Evolutionary conservation across 1,284 basidiomycete species (phyloP), one percentile per base, ranked within the genome.

Genomic region (Boletus sp.): DNA sequence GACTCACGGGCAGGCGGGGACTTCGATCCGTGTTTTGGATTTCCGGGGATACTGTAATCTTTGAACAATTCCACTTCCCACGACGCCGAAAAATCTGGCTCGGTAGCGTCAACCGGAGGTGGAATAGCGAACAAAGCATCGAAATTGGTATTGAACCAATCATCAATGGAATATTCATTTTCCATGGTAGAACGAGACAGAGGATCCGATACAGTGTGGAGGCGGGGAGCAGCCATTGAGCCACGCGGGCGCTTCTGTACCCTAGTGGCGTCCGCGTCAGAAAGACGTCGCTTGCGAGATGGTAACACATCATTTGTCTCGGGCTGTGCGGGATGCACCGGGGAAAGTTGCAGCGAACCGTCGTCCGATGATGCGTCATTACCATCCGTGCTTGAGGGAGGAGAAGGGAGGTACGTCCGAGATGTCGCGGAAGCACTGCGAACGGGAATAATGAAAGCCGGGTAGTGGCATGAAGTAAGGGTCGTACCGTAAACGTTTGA

Each of bases 251-350:
- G 65, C 45, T 75, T 75, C 4, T 66, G 48, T 36, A 53, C 16
- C 1, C 39, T 49, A 6, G 57, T 35, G 0, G 24, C 44, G 13
- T 68, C 69, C 1, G 60, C 52, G 7, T 74, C 71, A 6, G 76
- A 78, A 13, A 75, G 53, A 9, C 68, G 66, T 43, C 76, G 72
- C 55, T 78, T 76, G 33, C 65, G 64, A 27, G 62, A 35, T 12
- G 53, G 37, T 13, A 29, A 11, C 5, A 27, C 27, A 16, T 11
- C 2, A 16, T 37, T 55, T 9, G 11, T 51, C 22, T 53, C 42
- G 1, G 53, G 20, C 2, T 6, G 51, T 0, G 18, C 41, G 22
- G 31, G 12, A 36, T 45, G 20, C 1, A 18, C 20, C 31, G 5
- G 7, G 27, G 36, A 9, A 55, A 35, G n/a, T 24, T 53, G 37